phyloP scores from a whole-genome alignment of 176 grass and related monocot species.

The Avena insularis region DNA sequence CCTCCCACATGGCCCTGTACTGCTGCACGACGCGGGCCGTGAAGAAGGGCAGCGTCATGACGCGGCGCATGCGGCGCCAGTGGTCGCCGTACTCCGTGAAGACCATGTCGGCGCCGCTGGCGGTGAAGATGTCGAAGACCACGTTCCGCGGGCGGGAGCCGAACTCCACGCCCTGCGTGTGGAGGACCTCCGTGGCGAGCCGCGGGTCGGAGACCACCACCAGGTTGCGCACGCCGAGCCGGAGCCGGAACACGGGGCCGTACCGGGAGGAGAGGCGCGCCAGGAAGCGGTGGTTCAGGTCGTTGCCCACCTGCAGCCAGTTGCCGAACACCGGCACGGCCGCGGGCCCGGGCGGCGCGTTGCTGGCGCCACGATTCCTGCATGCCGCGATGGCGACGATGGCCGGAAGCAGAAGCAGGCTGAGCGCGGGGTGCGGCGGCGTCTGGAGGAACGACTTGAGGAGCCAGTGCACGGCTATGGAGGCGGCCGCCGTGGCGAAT shows the following conservation, averaged over 20 bases:
- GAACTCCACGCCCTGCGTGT: constrained; percentile 95
- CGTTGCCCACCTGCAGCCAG: constrained; percentile 93
- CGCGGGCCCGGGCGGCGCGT: constrained; percentile 16
- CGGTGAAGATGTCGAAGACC: constrained; percentile 95
- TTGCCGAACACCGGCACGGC: constrained; percentile 67
- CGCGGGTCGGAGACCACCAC: constrained; percentile 73
- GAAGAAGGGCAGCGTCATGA: constrained; percentile 97
- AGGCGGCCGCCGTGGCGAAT: constrained; percentile 27
- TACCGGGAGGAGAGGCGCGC: constrained; percentile 59
- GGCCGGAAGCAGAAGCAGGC: constrained; percentile 18
- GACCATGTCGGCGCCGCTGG: constrained; percentile 79
- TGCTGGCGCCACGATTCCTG: background rate
- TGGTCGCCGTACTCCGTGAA: constrained; percentile 98
- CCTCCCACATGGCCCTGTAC: constrained; percentile 76
- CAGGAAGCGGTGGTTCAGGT: constrained; percentile 83
- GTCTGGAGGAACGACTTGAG: constrained; percentile 1
- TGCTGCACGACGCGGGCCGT: constrained; percentile 72
- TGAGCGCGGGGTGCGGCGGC: constrained; percentile 23
- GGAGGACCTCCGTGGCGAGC: constrained; percentile 80
- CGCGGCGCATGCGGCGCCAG: constrained; percentile 94
- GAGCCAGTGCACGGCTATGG: constrained; percentile 35
- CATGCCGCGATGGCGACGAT: background rate
- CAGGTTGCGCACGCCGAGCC: constrained; percentile 85
- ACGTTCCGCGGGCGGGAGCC: constrained; percentile 89
- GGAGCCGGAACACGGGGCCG: constrained; percentile 73